These are phyloP conservation scores for Ashbya aceris DNA, from an alignment of 1,139 yeast genomes.

Conservation along the genomic window DNA sequence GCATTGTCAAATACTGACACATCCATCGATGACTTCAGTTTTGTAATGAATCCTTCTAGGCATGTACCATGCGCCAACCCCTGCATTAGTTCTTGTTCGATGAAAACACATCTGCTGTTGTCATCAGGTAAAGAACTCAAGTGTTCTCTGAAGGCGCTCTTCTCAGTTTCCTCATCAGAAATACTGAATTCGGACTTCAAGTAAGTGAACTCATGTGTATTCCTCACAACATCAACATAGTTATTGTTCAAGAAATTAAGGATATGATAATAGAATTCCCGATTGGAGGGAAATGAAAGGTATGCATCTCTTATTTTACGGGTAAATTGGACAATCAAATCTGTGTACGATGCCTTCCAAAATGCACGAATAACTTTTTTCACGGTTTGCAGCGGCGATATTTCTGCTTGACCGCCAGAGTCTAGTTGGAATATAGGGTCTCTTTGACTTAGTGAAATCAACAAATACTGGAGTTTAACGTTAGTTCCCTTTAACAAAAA, in stretches of 20 bases:
- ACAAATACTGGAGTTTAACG: conserved; percentile 10
- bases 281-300: conserved; percentile 6
- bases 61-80: conserved; percentile 1
- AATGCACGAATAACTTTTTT: conserved; percentile 13
- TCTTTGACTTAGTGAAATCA: conserved; percentile 12
- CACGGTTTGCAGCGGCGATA: conserved; percentile 7
- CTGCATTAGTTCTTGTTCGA: conserved; percentile 13
- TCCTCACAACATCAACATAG: conserved; percentile 18
- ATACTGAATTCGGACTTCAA: conserved; percentile 23
- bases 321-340: conserved; percentile 12
- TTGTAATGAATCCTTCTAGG: conserved; percentile 4
- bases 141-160: conserved; percentile 20
- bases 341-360: conserved; percentile 10
- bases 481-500: conserved; percentile 11
- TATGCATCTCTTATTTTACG: conserved; percentile 9
- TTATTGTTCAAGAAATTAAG: conserved; percentile 16
- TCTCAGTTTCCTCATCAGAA: conserved; percentile 22
- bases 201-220: conserved; percentile 15
- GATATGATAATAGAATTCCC: conserved; percentile 8
- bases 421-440: conserved; percentile 10
- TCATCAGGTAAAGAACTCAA: background rate
- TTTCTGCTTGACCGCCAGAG: background rate
- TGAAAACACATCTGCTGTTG: conserved; percentile 5
- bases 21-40: conserved; percentile 6
- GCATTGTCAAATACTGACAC: conserved; percentile 6